Percentiles rank a stretch among this genome's conserved stretches.
These are phyloP conservation scores for Lactarius psammicola DNA, from an alignment of 768 basidiomycete species.

Conservation along the genomic window DNA sequence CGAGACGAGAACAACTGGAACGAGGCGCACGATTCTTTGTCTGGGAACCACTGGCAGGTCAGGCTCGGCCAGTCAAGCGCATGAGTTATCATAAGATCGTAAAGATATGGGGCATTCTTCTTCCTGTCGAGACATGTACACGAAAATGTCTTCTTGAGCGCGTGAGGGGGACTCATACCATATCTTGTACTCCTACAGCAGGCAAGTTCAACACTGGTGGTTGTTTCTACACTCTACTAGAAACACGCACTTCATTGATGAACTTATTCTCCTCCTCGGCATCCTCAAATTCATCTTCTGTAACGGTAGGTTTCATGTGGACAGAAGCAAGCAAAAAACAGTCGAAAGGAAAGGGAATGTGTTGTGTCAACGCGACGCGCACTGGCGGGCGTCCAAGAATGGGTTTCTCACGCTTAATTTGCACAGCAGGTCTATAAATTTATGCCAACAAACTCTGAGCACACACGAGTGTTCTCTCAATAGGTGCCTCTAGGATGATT, in stretches of 20 bases:
- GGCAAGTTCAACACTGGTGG: conserved; percentile 12
- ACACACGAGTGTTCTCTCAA: conserved; percentile 13
- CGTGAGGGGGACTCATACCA: conserved; percentile 47
- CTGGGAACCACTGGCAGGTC: conserved; percentile 99
- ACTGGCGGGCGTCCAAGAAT: background rate
- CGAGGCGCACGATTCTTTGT: conserved; percentile 79
- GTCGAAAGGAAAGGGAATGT: background rate
- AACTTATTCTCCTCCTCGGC: conserved; percentile 87
- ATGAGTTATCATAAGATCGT: conserved; percentile 96
- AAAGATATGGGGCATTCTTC: conserved; percentile 96
- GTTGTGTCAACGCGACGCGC: conserved; percentile 21
- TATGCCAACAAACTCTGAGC: conserved; percentile 20
- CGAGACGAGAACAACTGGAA: background rate
- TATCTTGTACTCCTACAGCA: conserved; percentile 74
- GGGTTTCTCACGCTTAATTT: conserved; percentile 22
- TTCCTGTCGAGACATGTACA: conserved; percentile 53
- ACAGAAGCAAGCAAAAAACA: background rate
- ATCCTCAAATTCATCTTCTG: conserved; percentile 77
- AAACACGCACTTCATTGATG: conserved; percentile 70
- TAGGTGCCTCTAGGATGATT: conserved; percentile 51
- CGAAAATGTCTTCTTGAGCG: background rate
- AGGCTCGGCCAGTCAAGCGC: conserved; percentile 97
- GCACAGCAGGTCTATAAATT: conserved; percentile 23
- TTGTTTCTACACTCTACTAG: background rate
- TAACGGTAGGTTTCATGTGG: conserved; percentile 47